Percentiles rank a stretch among this genome's conserved stretches.
phyloP scores from a whole-genome alignment of 2,329 filamentous ascomycete genomes.

The Endothia cerciana region DNA sequence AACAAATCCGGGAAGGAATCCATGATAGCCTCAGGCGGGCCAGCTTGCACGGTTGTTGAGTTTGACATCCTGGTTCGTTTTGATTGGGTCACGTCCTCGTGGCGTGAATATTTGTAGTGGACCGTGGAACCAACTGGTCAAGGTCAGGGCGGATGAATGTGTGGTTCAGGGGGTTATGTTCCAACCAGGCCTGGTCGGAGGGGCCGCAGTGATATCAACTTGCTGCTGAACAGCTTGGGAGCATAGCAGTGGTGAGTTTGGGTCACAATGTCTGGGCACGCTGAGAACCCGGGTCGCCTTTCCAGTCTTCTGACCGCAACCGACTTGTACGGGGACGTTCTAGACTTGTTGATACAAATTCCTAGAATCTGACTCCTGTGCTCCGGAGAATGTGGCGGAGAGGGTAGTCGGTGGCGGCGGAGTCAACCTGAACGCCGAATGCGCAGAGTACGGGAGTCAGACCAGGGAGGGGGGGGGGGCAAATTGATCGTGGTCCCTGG shows the following conservation, averaged over 20 bases:
- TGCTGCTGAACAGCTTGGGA: conserved; percentile 18
- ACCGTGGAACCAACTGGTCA: not conserved
- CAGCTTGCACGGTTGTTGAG: conserved; percentile 10
- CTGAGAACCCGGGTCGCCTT: conserved; percentile 1
- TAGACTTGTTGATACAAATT: not conserved
- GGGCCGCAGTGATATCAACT: conserved; percentile 28
- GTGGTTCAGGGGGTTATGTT: conserved; percentile 20
- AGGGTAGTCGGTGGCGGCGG: conserved; percentile 14
- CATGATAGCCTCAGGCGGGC: conserved; percentile 21
- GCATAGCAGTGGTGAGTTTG: conserved; percentile 4
- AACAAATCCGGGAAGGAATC: conserved; percentile 19
- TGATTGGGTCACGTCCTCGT: not conserved
- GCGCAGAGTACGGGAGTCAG: conserved; percentile 2
- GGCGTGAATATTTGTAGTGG: not conserved
- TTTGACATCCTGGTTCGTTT: conserved; percentile 24
- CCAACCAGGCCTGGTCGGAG: conserved; percentile 32
- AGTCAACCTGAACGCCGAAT: conserved; percentile 3
- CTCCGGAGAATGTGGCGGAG: not conserved
- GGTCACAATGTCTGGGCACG: conserved; percentile 2
- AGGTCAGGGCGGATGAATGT: not conserved
- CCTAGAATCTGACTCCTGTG: not conserved
- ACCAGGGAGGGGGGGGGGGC: not conserved
- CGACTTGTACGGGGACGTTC: not conserved
- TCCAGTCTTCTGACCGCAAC: not conserved
- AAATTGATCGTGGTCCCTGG: conserved; percentile 4